Evolutionary conservation across 768 basidiomycete species (phyloP).

Genomic region (Leccinum sublutescens): DNA sequence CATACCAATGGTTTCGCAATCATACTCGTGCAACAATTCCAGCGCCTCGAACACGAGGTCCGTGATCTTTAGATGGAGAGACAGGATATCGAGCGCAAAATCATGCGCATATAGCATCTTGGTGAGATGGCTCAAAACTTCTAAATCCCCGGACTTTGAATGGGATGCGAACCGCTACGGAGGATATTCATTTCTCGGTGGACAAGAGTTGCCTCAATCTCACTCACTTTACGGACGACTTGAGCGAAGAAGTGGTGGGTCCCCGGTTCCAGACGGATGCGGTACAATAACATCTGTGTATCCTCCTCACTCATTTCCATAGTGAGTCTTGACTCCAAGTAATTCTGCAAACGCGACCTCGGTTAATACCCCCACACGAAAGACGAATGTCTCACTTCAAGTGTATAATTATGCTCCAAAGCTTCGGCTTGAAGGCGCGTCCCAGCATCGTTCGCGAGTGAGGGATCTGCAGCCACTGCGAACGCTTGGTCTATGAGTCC

Average conservation of each 20-base stretch:
- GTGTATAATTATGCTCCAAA: constrained; percentile 55
- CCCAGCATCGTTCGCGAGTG: constrained; percentile 45
- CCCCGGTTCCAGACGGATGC: constrained; percentile 53
- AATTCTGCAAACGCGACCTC: constrained; percentile 26
- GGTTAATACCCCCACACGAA: not conserved
- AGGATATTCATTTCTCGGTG: constrained; percentile 1
- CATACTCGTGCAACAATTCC: constrained; percentile 64
- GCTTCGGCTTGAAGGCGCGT: constrained; percentile 57
- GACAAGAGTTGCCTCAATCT: not conserved
- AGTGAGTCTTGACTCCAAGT: constrained; percentile 57
- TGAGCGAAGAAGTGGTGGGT: constrained; percentile 59
- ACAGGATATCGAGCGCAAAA: constrained; percentile 61
- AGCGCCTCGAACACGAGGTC: constrained; percentile 65
- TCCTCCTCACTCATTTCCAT: constrained; percentile 47
- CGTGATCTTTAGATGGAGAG: constrained; percentile 62
- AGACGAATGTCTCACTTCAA: constrained; percentile 44
- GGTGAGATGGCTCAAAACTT: constrained; percentile 68
- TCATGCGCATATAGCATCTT: constrained; percentile 61
- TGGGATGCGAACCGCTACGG: constrained; percentile 58
- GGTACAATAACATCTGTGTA: constrained; percentile 31
- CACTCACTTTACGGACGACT: constrained; percentile 54
- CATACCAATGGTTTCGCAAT: constrained; percentile 79
- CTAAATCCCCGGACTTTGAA: constrained; percentile 56
- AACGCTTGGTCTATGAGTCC: constrained; percentile 56
- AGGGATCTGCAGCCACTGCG: constrained; percentile 51